Percentiles rank a stretch among this genome's conserved stretches.
phyloP scores from a whole-genome alignment of 768 basidiomycete genomes.

The Paxillus ammoniavirescens region DNA sequence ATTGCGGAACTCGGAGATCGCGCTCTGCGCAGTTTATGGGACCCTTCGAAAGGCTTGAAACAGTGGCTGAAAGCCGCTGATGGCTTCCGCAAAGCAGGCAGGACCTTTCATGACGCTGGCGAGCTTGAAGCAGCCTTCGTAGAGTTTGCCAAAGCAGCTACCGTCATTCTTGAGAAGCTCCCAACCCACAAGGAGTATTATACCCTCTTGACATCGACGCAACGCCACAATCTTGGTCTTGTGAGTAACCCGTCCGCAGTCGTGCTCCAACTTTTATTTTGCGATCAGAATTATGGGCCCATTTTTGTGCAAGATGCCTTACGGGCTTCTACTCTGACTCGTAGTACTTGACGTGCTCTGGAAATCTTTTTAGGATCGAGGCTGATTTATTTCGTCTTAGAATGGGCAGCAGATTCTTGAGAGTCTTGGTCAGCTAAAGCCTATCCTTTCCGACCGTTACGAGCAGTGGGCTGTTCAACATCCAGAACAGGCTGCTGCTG shows the following conservation, averaged over 20 bases:
- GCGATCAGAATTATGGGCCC: constrained; percentile 2
- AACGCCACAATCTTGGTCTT: constrained; percentile 64
- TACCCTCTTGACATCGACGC: constrained; percentile 49
- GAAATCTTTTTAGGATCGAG: constrained; percentile 1
- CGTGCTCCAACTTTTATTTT: not conserved
- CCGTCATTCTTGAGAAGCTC: constrained; percentile 76
- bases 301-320: not conserved
- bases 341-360: not conserved
- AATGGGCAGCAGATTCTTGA: constrained; percentile 76
- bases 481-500: constrained; percentile 33
- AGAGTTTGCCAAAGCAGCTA: constrained; percentile 69
- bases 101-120: constrained; percentile 41
- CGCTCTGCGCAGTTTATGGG: constrained; percentile 56
- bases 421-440: constrained; percentile 63
- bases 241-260: constrained; percentile 44
- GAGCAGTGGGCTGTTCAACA: constrained; percentile 56
- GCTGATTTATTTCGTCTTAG: constrained; percentile 37
- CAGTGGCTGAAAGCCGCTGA: constrained; percentile 66
- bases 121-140: constrained; percentile 75
- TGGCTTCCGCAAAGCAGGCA: constrained; percentile 55
- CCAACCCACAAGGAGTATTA: constrained; percentile 69
- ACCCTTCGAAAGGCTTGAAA: constrained; percentile 60
- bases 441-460: constrained; percentile 58
- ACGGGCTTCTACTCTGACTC: not conserved
- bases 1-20: constrained; percentile 66